Conservation (phyloP, 495 filamentous ascomycete genomes). For the Penicilliopsis zonata region DNA sequence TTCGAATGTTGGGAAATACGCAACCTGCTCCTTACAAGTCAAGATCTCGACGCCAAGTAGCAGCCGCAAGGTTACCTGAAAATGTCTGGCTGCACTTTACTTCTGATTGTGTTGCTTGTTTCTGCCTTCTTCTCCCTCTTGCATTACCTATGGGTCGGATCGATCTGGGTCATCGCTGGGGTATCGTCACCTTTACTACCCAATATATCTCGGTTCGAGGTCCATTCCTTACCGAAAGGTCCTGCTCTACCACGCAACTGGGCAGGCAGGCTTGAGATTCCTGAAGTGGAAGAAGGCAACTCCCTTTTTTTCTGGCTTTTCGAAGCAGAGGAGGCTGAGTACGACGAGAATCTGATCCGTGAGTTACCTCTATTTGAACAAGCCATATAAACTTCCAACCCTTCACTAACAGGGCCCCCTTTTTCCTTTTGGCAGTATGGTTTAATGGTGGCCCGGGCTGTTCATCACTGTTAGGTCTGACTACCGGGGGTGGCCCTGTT, state of each 20-base stretch:
- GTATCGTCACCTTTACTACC: not conserved
- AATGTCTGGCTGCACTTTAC: no score
- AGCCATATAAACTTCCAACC: no score
- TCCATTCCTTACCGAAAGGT: slow-evolving; percentile 17
- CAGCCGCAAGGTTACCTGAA: no score
- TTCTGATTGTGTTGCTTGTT: not conserved
- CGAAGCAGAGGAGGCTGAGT: slow-evolving; percentile 15
- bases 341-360: slow-evolving; percentile 29
- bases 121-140: not conserved
- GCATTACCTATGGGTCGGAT: not conserved
- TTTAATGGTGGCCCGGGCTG: slow-evolving; percentile 61
- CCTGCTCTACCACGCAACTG: slow-evolving; percentile 23
- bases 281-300: slow-evolving; percentile 17
- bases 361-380: slow-evolving; percentile 4
- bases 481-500: slow-evolving; percentile 17
- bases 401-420: no score
- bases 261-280: slow-evolving; percentile 28
- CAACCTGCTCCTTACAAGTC: no score
- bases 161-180: not conserved
- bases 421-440: slow-evolving; percentile 38
- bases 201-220: slow-evolving; percentile 13
- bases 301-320: slow-evolving; percentile 33
- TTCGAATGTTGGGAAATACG: no score
- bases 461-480: slow-evolving; percentile 52
- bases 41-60: no score